Base-by-base conservation (phyloP, 768 basidiomycete species). In the Glaciozyma martinii region DNA sequence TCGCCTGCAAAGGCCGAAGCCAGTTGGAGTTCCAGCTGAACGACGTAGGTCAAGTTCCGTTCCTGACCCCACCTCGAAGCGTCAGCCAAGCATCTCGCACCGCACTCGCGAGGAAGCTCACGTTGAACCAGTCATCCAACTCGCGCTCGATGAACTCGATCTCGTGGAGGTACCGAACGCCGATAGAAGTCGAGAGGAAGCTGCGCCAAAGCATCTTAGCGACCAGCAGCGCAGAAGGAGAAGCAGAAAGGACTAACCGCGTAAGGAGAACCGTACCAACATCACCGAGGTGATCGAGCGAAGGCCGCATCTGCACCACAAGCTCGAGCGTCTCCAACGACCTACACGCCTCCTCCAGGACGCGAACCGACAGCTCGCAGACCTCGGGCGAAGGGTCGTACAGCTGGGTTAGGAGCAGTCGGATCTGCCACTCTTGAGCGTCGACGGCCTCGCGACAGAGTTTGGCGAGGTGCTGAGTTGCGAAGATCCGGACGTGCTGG, bases 101-200 rank as follows among this genome's bases (percentile, higher is more conserved):
- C 13, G 33, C n/a, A 32, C 18, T 7, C 5, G 32, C 32, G 47
- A 23, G 60, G 30, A 1, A 33, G 74, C 87, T 72, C 73, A 93
- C 94, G 75, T 90, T 85, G 73, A 94, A 90, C 95, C 95, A 99
- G 69, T 85, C 83, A 67, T 98, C 91, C 83, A 99, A 89, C 76
- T 97, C 92, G 54, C 88, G 82, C 72, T 91, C 87, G 63, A 99
- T 93, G 73, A 97, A 97, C 5, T 87, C 87, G 19, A 89, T 86
- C 70, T 90, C 87, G 72, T 88, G 88, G 6, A 99, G 81, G 76
- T 93, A 98, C 8, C 85, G 82, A 76, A 98, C 98, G 4, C 95
- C 95, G 67, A 88, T 84, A 0, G 90, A 82, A 9, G 90, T 94
- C 15, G 92, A 93, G 81, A 98, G 87, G 76, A 98, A 98, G 72